Evolutionary conservation across 768 basidiomycete genomes (phyloP).

Genomic region (Podaxis rugospora): DNA sequence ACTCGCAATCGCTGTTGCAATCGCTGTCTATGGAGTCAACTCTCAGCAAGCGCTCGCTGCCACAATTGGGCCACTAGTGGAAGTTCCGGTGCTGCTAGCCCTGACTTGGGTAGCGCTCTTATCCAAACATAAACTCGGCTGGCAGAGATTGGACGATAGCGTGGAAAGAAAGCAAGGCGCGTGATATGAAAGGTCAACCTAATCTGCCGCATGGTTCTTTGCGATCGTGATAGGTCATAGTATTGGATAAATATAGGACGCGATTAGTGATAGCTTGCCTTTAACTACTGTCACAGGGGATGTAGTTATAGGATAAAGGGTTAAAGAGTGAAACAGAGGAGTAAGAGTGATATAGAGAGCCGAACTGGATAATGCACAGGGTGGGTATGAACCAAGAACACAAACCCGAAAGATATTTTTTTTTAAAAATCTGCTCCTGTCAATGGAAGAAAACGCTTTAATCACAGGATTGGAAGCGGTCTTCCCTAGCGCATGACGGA

Average conservation of each 20-base stretch:
- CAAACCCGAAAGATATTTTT: background rate
- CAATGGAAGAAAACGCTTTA: background rate
- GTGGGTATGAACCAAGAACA: background rate
- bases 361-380: background rate
- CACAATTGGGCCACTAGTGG: constrained; percentile 73
- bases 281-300: background rate
- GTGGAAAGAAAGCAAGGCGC: background rate
- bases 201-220: background rate
- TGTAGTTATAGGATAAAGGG: background rate
- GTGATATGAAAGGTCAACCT: background rate
- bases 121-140: constrained; percentile 34
- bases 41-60: constrained; percentile 81
- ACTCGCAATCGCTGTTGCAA: constrained; percentile 77
- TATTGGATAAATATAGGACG: constrained; percentile 7
- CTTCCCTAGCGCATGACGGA: constrained; percentile 6
- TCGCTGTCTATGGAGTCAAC: constrained; percentile 72
- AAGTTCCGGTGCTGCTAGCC: constrained; percentile 72
- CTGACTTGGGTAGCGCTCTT: constrained; percentile 63
- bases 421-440: background rate
- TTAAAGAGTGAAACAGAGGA: background rate
- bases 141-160: constrained; percentile 23
- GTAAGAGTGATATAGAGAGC: background rate
- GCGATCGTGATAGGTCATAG: background rate
- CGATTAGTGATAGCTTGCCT: background rate
- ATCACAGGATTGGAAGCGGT: background rate